A percentile compares a stretch with the other conserved stretches of the same genome.
Conservation (phyloP, 228 moss, liverwort and hornwort species). For the Sphagnum fallax region DNA sequence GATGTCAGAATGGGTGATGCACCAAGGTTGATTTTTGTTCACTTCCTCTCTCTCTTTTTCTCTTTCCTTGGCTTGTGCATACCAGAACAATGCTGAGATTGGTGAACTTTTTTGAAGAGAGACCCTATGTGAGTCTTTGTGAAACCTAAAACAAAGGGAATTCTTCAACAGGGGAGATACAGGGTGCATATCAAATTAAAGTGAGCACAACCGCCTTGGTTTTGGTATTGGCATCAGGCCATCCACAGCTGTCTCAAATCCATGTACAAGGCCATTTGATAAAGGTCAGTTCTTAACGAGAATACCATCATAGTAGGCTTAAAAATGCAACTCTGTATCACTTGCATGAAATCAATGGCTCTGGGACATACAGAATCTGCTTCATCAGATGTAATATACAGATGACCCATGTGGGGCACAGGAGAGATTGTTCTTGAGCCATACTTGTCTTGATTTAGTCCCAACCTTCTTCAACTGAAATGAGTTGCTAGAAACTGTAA, state of each 20-base stretch:
- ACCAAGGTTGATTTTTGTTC: slow-evolving; percentile 50
- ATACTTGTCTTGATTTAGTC: too few relatives aligned
- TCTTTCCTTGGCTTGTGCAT: too few relatives aligned
- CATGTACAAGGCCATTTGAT: slow-evolving; percentile 69
- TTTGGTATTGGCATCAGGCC: slow-evolving; percentile 67
- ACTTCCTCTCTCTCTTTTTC: not conserved
- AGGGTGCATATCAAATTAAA: slow-evolving; percentile 86
- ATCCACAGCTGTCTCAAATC: slow-evolving; percentile 61
- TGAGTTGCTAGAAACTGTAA: too few relatives aligned
- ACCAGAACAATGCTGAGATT: too few relatives aligned
- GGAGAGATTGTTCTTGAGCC: too few relatives aligned
- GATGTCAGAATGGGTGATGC: slow-evolving; percentile 78
- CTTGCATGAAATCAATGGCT: too few relatives aligned
- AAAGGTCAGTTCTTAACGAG: slow-evolving; percentile 20
- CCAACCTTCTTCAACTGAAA: too few relatives aligned
- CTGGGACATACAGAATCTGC: not conserved
- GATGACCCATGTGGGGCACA: not conserved
- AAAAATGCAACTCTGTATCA: not conserved
- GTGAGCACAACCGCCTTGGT: slow-evolving; percentile 82
- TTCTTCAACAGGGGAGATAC: slow-evolving; percentile 58
- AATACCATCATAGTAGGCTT: not conserved
- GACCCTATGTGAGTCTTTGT: too few relatives aligned
- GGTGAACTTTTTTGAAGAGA: too few relatives aligned
- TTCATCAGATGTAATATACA: not conserved
- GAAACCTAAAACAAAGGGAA: not conserved